Evolutionary conservation across 108 stramenopile genomes (phyloP), one percentile per base, ranked within the genome.

Genomic region (Conticribra weissflogii): DNA sequence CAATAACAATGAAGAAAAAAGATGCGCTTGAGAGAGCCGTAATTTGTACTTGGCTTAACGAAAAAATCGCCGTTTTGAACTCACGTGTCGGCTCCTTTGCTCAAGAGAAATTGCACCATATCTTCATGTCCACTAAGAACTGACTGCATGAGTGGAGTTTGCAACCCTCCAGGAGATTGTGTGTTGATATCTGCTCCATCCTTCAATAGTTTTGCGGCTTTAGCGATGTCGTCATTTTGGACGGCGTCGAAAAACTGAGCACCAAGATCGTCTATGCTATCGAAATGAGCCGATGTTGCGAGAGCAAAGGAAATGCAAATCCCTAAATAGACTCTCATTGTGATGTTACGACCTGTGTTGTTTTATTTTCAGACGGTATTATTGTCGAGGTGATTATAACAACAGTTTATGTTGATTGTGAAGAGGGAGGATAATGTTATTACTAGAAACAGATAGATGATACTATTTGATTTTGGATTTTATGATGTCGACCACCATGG

Each of bases 61-160:
- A n/a, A n/a, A n/a, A n/a, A n/a, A 41, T 41, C 5, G 36, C 12
- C 12, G 12, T 41, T 41, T 41, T 41, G 36, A 12, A 65, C 64
- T 65, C 33, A 65, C 64, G 34, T 28, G 46, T 79, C 78, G 0
- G 78, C 78, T 2, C 72, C 78, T 22, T 79, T 68, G 23, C 60
- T 66, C 59, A 79, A 55, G 29, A 67, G 61, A 22, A 66, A 73
- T 41, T 68, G 8, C 15, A 79, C 78, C 78, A 73, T 68, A 16
- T 36, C 19, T 17, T 29, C 44, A 21, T 58, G 49, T 19, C 78
- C 78, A 27, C 58, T 54, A 9, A 79, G 33, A 15, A 74, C 72
- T 32, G 66, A 68, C 44, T 73, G 66, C 78, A 79, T 79, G 2
- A 79, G 54, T 24, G 72, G 67, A 32, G 78, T 79, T 47, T 79